phyloP scores from a whole-genome alignment of 2,329 filamentous ascomycete genomes.

The Sphaceloma murrayae region DNA sequence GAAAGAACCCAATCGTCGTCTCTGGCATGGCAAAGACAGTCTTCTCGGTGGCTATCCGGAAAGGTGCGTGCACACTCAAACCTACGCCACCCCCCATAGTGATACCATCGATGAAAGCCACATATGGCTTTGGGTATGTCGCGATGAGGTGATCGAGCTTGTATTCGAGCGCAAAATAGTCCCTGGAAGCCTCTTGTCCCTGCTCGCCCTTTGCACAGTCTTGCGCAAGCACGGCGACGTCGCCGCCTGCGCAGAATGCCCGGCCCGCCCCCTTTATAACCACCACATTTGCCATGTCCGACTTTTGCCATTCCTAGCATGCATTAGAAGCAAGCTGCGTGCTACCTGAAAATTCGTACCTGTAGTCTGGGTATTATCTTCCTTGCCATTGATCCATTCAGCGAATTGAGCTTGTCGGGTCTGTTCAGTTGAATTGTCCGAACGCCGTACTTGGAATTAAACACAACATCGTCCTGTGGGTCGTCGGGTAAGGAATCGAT shows the following conservation, averaged over 20 bases:
- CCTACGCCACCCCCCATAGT: constrained; percentile 98
- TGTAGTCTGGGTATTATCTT: constrained; percentile 84
- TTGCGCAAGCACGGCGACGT: constrained; percentile 69
- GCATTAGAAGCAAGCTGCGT: neutral
- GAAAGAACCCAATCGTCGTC: constrained; percentile 97
- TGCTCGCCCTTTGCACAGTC: constrained; percentile 58
- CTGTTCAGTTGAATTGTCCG: constrained; percentile 91
- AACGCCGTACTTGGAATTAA: constrained; percentile 78
- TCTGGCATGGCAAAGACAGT: constrained; percentile 98
- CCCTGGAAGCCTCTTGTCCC: constrained; percentile 63
- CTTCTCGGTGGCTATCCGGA: constrained; percentile 91
- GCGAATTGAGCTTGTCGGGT: constrained; percentile 80
- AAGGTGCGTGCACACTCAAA: constrained; percentile 85
- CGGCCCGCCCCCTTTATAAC: constrained; percentile 83
- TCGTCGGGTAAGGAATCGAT: constrained; percentile 55
- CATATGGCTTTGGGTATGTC: constrained; percentile 84
- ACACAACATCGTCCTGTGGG: constrained; percentile 82
- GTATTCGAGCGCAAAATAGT: constrained; percentile 94
- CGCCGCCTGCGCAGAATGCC: constrained; percentile 87
- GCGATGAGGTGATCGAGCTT: constrained; percentile 91
- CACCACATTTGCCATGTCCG: constrained; percentile 83
- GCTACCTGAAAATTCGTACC: constrained; percentile 25
- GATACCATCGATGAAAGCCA: constrained; percentile 93
- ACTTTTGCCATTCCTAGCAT: constrained; percentile 76
- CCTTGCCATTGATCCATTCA: constrained; percentile 87